Base-by-base conservation (phyloP, 139 green algal genomes). In the Chlorella sp. region DNA sequence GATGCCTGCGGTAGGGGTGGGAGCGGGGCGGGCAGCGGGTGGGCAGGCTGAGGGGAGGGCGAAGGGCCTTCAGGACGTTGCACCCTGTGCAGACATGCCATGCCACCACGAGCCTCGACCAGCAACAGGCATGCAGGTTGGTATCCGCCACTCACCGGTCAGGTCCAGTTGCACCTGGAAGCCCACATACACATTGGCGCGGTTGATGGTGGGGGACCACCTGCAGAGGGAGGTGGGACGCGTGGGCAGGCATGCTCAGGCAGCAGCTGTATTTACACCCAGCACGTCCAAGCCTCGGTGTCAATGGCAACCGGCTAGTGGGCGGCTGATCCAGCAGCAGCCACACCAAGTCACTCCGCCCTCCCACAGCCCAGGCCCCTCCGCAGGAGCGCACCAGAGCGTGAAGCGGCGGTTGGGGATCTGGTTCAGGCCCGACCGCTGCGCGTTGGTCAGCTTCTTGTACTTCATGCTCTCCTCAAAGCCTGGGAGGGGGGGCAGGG, bases 391-490 rank as follows among this genome's bases (percentile, higher is more conserved):
- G 13, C 51, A 60, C 97, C 97, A 99, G 69, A 99, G 94, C 76
- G 97, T 99, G 95, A 99, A 99, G 84, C 97, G 94, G 79, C 97
- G 92, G 93, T 99, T 99, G 87, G 96, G 96, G 88, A 99, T 99
- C 94, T 99, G 97, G 90, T 99, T 99, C 64, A 99, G 91, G 89
- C 97, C 97, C 14, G 87, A 94, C 73, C 97, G 92, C 94, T 99
- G 97, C 40, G 97, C 97, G 90, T 99, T 99, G 76, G 97, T 99
- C 76, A 99, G 93, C 94, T 99, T 99, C 93, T 99, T 99, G 95
- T 98, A 99, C 93, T 99, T 98, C 96, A 99, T 98, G 73, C 78
- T 92, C 92, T 99, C 96, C 93, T 98, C 93, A 86, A 96, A 97
- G 70, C 93, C 94, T 76, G 86, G 48, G 38, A 30, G 28, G 73